Conservation (phyloP, 768 basidiomycete species). For the Leccinum longicurvipes region DNA sequence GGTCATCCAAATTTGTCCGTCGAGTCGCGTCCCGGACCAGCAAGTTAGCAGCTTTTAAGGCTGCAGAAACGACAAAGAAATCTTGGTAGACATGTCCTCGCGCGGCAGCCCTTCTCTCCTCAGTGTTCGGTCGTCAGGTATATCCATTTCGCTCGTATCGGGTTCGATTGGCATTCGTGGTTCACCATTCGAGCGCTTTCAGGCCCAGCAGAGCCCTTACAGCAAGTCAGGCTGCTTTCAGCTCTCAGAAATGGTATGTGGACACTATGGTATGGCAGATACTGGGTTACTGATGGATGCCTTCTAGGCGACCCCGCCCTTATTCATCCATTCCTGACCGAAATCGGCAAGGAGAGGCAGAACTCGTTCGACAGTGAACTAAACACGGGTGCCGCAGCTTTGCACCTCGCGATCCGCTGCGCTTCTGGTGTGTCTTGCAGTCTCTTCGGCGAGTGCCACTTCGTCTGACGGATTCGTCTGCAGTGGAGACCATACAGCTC, state of each 20-base stretch:
- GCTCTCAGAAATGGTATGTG: slow-evolving; percentile 58
- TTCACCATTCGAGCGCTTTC: slow-evolving; percentile 6
- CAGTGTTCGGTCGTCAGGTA: slow-evolving; percentile 21
- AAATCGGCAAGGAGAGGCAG: slow-evolving; percentile 65
- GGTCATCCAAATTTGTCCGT: background rate
- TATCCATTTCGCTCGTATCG: background rate
- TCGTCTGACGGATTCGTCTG: slow-evolving; percentile 2
- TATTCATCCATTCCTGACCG: slow-evolving; percentile 79
- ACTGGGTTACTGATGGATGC: background rate
- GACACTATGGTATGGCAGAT: background rate
- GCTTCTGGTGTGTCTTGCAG: slow-evolving; percentile 53
- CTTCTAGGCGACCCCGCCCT: slow-evolving; percentile 65
- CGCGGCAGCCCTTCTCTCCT: slow-evolving; percentile 14
- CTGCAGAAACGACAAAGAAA: background rate
- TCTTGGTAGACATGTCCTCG: slow-evolving; percentile 18
- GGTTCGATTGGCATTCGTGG: background rate
- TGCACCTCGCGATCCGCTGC: slow-evolving; percentile 83
- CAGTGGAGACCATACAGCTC: slow-evolving; percentile 65
- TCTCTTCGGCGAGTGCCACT: background rate
- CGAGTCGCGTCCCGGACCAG: background rate
- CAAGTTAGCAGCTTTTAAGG: background rate
- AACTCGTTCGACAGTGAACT: slow-evolving; percentile 45
- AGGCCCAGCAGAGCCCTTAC: slow-evolving; percentile 43
- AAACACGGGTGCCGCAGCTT: slow-evolving; percentile 69
- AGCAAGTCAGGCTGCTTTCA: slow-evolving; percentile 62